These are phyloP conservation scores for Microsporum canis DNA, from an alignment of 2,329 filamentous ascomycete genomes.

Conservation along the genomic window DNA sequence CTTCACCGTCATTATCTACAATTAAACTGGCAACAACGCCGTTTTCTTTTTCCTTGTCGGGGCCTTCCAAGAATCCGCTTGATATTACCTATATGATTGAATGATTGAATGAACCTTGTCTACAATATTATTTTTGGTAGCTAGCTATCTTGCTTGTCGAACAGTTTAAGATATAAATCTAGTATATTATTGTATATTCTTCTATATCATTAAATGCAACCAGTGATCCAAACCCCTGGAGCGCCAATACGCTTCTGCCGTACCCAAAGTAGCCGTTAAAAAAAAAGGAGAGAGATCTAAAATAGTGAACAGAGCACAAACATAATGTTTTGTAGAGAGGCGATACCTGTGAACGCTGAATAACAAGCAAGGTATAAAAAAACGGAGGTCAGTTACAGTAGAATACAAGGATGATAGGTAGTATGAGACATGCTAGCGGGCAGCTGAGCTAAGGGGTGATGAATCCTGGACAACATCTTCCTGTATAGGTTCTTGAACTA, in stretches of 20 bases:
- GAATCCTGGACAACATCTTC: background rate
- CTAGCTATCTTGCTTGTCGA: background rate
- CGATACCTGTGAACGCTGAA: background rate
- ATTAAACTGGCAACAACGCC: background rate
- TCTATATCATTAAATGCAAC: background rate
- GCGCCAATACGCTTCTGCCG: background rate
- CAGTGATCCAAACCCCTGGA: background rate
- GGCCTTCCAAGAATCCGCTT: background rate
- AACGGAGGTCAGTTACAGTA: background rate
- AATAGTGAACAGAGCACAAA: background rate
- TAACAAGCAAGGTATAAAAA: background rate
- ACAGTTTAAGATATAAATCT: background rate
- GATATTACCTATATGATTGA: background rate
- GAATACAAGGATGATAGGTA: background rate
- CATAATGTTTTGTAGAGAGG: background rate
- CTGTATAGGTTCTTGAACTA: background rate
- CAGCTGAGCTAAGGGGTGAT: background rate
- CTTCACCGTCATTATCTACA: background rate
- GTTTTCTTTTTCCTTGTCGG: background rate
- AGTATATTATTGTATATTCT: background rate
- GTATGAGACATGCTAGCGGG: background rate
- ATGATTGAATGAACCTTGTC: conserved; percentile 3
- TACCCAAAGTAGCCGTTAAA: background rate
- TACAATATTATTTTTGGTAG: background rate
- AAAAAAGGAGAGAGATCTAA: background rate